Conservation (phyloP, 352 stramenopile species). For the Globisporangium takayamanum region DNA sequence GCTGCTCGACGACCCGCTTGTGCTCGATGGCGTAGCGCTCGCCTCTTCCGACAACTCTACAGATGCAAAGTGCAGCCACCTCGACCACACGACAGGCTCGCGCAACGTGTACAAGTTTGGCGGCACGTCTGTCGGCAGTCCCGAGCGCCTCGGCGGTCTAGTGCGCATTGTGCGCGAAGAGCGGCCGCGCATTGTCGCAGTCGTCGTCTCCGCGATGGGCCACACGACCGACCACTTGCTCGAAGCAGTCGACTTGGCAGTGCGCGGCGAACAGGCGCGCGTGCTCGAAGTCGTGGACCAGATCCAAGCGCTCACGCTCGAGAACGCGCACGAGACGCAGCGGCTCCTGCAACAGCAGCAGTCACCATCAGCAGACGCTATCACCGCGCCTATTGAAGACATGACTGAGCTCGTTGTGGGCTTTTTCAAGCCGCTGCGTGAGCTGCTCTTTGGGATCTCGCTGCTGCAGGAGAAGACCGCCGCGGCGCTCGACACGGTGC, state of each 20-base stretch:
- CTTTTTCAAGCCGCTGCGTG: slow-evolving; percentile 69
- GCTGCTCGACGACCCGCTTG: slow-evolving; percentile 18
- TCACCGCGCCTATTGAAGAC: slow-evolving; percentile 31
- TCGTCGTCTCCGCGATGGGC: slow-evolving; percentile 78
- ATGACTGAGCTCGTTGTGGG: slow-evolving; percentile 39
- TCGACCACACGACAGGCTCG: slow-evolving; percentile 48
- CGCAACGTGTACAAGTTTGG: slow-evolving; percentile 86
- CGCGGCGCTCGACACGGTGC: slow-evolving; percentile 59
- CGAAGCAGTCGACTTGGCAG: slow-evolving; percentile 53
- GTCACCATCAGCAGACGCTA: slow-evolving; percentile 11
- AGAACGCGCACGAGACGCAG: slow-evolving; percentile 71
- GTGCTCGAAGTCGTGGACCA: slow-evolving; percentile 50
- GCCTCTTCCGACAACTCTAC: slow-evolving; percentile 3
- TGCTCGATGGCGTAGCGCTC: background rate
- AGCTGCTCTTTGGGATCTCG: slow-evolving; percentile 72
- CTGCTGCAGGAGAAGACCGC: slow-evolving; percentile 70
- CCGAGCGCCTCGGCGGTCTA: slow-evolving; percentile 51
- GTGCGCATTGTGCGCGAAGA: slow-evolving; percentile 59
- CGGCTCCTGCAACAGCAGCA: slow-evolving; percentile 11
- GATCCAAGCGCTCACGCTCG: slow-evolving; percentile 48
- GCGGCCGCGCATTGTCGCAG: slow-evolving; percentile 44
- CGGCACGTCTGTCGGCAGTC: slow-evolving; percentile 68
- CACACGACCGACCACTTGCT: slow-evolving; percentile 74
- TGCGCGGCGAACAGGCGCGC: slow-evolving; percentile 35
- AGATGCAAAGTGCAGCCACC: slow-evolving; percentile 10